Evolutionary conservation across 768 basidiomycete species (phyloP).

Genomic region (Tulasnella sp.): DNA sequence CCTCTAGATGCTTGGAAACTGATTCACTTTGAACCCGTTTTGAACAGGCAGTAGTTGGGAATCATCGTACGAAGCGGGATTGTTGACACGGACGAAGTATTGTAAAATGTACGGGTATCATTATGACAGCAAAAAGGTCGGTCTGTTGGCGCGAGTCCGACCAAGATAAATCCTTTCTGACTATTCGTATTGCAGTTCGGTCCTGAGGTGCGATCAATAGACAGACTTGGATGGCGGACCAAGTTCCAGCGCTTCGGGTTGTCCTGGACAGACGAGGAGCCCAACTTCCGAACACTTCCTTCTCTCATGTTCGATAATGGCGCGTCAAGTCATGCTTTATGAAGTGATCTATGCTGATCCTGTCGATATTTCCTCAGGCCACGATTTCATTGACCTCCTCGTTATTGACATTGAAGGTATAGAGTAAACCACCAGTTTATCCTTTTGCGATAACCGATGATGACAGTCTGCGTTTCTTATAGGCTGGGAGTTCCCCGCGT

Average conservation of each 20-base stretch:
- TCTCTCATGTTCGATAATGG: slow-evolving; percentile 15
- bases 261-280: slow-evolving; percentile 38
- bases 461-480: slow-evolving; percentile 17
- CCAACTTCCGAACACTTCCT: slow-evolving; percentile 34
- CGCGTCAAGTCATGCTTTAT: slow-evolving; percentile 25
- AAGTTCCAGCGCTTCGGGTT: slow-evolving; percentile 37
- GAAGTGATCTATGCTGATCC: too few relatives aligned
- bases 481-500: slow-evolving; percentile 14
- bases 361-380: too few relatives aligned
- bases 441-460: too few relatives aligned
- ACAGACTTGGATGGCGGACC: slow-evolving; percentile 21
- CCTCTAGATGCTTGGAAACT: too few relatives aligned
- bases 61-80: slow-evolving; percentile 51
- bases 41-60: slow-evolving; percentile 34
- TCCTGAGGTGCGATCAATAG: slow-evolving; percentile 3
- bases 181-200: background rate
- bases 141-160: slow-evolving; percentile 32
- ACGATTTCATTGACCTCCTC: slow-evolving; percentile 14
- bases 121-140: slow-evolving; percentile 41
- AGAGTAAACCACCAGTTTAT: slow-evolving; percentile 32
- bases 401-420: slow-evolving; percentile 16
- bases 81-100: slow-evolving; percentile 36
- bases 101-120: slow-evolving; percentile 20
- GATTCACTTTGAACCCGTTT: slow-evolving; percentile 2
- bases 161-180: too few relatives aligned